These are phyloP conservation scores for Suillus subalutaceus DNA, from an alignment of 768 basidiomycete species.

Conservation along the genomic window DNA sequence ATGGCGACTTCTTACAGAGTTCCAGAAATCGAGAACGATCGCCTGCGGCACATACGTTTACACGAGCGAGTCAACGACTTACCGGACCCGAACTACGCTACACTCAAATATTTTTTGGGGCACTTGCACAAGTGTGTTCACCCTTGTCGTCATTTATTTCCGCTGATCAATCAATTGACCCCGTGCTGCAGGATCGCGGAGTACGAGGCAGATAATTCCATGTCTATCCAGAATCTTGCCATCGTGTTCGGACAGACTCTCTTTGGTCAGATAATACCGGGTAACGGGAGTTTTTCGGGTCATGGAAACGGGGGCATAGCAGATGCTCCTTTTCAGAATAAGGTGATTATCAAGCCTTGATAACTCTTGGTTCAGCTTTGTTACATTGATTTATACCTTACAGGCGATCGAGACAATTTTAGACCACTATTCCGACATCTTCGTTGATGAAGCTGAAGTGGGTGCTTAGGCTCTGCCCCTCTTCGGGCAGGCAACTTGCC, in stretches of 20 bases:
- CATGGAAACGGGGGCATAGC: conserved; percentile 60
- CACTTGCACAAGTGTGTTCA: conserved; percentile 81
- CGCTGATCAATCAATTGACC: conserved; percentile 1
- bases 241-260: conserved; percentile 99
- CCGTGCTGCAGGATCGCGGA: conserved; percentile 63
- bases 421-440: conserved; percentile 93
- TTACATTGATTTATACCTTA: conserved; percentile 13
- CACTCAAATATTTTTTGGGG: conserved; percentile 92
- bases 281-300: conserved; percentile 44
- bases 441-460: conserved; percentile 83
- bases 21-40: conserved; percentile 89
- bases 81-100: conserved; percentile 98
- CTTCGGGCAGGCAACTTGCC: conserved; percentile 18
- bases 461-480: conserved; percentile 21
- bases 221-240: conserved; percentile 91
- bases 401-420: conserved; percentile 96
- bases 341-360: conserved; percentile 41
- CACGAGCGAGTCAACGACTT: conserved; percentile 98
- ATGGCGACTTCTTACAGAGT: conserved; percentile 2
- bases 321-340: conserved; percentile 73
- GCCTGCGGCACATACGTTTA: conserved; percentile 91
- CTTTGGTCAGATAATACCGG: conserved; percentile 68
- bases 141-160: not conserved
- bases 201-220: conserved; percentile 79
- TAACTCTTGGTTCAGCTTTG: not conserved